phyloP scores from a whole-genome alignment of 192 early-diverging fungal genomes.

The Backusella liffmaniae region DNA sequence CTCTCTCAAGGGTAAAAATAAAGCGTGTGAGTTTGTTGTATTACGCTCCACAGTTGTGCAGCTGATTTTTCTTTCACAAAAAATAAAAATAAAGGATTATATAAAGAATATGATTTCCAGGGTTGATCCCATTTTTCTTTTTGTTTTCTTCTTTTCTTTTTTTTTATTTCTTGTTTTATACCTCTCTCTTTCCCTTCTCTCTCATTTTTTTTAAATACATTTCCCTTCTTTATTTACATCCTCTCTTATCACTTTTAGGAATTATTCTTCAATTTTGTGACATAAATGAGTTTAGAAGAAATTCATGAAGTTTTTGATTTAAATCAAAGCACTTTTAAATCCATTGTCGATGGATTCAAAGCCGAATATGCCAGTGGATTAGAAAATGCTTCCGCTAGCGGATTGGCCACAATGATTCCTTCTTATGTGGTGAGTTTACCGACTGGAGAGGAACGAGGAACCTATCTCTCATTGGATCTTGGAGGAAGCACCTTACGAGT shows the following conservation, averaged over 20 bases:
- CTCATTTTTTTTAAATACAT: neutral
- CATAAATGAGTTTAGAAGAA: neutral
- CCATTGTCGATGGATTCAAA: conserved; percentile 34
- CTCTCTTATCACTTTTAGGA: neutral
- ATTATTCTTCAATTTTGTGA: neutral
- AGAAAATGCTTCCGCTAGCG: conserved; percentile 37
- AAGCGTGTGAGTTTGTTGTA: conserved; percentile 1
- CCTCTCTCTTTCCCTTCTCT: neutral
- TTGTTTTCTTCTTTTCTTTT: neutral
- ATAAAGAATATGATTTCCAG: conserved; percentile 2
- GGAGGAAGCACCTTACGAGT: conserved; percentile 96
- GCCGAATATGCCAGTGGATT: conserved; percentile 27
- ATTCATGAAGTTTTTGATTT: conserved; percentile 20
- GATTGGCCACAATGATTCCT: conserved; percentile 78
- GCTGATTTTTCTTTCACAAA: neutral
- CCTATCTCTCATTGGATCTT: conserved; percentile 88
- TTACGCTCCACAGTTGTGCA: neutral
- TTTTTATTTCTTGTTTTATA: neutral
- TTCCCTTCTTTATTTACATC: neutral
- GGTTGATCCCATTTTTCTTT: conserved; percentile 2
- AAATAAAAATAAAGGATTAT: neutral
- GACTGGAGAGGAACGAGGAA: conserved; percentile 78
- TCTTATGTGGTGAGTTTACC: conserved; percentile 82
- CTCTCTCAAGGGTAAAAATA: conserved; percentile 6
- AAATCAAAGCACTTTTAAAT: conserved; percentile 14